Percentiles rank a stretch among this genome's conserved stretches.
Conservation (phyloP, 305 asterid species). For the Fraxinus latifolia region DNA sequence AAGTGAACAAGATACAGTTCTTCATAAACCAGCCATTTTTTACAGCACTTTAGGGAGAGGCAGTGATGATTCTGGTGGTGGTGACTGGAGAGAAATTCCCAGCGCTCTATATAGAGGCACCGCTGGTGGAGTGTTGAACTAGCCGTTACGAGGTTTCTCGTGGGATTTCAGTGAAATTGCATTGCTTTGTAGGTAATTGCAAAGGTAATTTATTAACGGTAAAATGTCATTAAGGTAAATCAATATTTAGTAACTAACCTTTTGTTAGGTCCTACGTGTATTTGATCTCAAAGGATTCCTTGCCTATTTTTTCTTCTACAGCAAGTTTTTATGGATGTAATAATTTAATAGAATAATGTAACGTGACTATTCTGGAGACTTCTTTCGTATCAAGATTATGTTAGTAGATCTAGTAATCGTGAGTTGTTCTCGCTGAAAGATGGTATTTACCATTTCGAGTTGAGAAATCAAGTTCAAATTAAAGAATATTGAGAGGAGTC, state of each 20-base stretch:
- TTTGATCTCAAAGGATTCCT: not conserved
- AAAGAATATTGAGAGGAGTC: not conserved
- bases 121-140: conserved; percentile 5
- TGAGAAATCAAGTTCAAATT: not conserved
- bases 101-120: conserved; percentile 23
- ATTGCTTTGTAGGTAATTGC: conserved; percentile 18
- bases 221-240: too few relatives aligned
- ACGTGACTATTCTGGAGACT: not conserved
- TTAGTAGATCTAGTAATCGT: not conserved
- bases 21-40: conserved; percentile 37
- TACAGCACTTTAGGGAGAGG: not conserved
- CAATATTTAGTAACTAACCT: not conserved
- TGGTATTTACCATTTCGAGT: not conserved
- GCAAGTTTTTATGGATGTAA: not conserved
- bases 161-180: conserved; percentile 12
- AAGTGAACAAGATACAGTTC: conserved; percentile 9
- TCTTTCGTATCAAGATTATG: not conserved
- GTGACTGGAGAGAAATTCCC: not conserved
- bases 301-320: not conserved
- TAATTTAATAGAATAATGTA: too few relatives aligned
- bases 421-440: not conserved
- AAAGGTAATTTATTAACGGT: not conserved
- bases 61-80: not conserved
- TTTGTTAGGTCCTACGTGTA: too few relatives aligned
- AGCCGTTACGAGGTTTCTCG: conserved; percentile 36